Base-by-base conservation (phyloP, 139 green algal species). In the Chlamydomonas urium region DNA sequence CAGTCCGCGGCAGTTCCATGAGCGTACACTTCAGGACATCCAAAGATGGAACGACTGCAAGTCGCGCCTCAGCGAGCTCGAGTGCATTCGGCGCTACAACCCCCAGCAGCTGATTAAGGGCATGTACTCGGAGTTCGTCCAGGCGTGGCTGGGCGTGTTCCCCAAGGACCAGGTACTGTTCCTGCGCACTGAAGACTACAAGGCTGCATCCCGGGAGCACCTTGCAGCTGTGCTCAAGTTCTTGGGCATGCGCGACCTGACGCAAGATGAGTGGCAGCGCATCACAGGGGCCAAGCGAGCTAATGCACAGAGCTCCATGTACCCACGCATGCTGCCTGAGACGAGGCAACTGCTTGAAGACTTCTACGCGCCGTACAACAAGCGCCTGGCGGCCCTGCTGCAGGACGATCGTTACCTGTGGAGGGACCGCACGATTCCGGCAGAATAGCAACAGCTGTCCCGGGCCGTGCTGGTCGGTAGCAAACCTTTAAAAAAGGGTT, bases 61-160 rank as follows among this genome's bases (percentile, higher is more conserved):
- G 50, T 65, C 65, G n/a, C 34, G 45, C 10, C 53, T 72, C 10
- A 48, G 66, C 23, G 23, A 37, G 21, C 23, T 38, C 1, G 32
- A 38, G 0, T 89, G 80, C 67, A 66, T 89, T 33, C 65, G 73
- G n/a, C 65, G 69, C 28, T 89, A 83, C 71, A n/a, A 77, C 50
- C 83, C 80, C 21, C 83, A 89, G 70, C 83, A 89, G 76, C 81
- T 89, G 24, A 58, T 89, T n/a, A 89, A 89, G 71, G 83, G 82
- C 71, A 88, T 88, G 82, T 88, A 88, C 50, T 37, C 31, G 0
- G 73, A 81, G 48, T 83, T 86, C 66, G 26, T 73, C 21, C 37
- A 79, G 66, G 71, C 68, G 33, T 87, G 84, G 84, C 59, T 84
- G 21, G 21, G 50, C 26, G 66, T 78, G 45, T 89, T 75, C 36